phyloP scores from a whole-genome alignment of 2,329 filamentous ascomycete species.

The Arthrinium puccinioides region DNA sequence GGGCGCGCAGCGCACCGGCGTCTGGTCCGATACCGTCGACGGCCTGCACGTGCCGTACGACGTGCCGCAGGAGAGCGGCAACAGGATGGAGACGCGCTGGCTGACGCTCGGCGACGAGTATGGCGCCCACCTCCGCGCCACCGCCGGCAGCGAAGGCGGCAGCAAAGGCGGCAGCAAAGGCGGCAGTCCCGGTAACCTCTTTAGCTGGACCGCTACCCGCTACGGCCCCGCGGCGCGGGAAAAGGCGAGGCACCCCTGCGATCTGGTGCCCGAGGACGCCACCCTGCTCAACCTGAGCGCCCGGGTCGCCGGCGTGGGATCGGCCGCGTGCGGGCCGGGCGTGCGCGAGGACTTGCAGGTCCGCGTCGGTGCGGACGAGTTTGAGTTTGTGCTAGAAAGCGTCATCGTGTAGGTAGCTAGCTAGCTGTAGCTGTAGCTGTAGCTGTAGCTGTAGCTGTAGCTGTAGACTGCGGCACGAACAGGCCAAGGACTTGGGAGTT shows the following conservation, averaged over 20 bases:
- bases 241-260: constrained; percentile 7
- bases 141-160: constrained; percentile 10
- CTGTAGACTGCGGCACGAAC: too few species aligned
- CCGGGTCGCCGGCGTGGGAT: constrained; percentile 41
- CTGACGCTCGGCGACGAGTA: constrained; percentile 29
- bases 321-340: constrained; percentile 39
- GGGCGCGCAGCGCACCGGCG: constrained; percentile 43
- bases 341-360: constrained; percentile 38
- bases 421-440: too few species aligned
- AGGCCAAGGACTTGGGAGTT: too few species aligned
- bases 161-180: too few species aligned
- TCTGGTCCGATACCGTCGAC: constrained; percentile 32
- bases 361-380: constrained; percentile 30
- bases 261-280: constrained; percentile 14
- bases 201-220: constrained; percentile 7
- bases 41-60: constrained; percentile 54
- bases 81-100: constrained; percentile 54
- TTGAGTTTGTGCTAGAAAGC: constrained; percentile 32
- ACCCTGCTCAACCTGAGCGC: constrained; percentile 35
- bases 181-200: too few species aligned
- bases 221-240: constrained; percentile 5
- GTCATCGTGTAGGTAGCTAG: too few species aligned
- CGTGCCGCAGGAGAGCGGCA: constrained; percentile 61
- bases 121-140: constrained; percentile 12
- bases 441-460: too few species aligned